phyloP scores from a whole-genome alignment of 495 filamentous ascomycete species.

The Parathielavia hyrcaniae region DNA sequence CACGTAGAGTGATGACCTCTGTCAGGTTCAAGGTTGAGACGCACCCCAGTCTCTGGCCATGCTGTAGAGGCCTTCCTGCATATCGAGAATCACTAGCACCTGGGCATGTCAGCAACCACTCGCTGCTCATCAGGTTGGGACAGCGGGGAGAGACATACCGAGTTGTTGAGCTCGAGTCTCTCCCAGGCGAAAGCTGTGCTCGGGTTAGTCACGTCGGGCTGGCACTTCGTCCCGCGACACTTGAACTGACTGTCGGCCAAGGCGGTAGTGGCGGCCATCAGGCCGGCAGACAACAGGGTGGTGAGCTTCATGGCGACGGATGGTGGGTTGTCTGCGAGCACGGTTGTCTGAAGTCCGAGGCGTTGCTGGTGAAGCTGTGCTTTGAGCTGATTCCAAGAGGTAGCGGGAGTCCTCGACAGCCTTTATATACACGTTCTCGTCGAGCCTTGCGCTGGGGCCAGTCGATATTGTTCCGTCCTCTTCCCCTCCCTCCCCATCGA shows the following conservation, averaged over 20 bases:
- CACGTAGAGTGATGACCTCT: background rate
- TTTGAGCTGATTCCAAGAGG: background rate
- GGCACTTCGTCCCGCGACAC: background rate
- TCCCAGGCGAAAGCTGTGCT: conserved; percentile 18
- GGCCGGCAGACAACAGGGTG: conserved; percentile 17
- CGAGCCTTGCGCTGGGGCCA: background rate
- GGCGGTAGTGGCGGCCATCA: conserved; percentile 17
- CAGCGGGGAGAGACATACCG: conserved; percentile 9
- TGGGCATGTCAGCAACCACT: conserved; percentile 14
- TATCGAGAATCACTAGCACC: conserved; percentile 63
- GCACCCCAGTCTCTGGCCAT: conserved; percentile 55
- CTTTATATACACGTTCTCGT: conserved; percentile 1
- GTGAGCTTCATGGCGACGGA: conserved; percentile 17
- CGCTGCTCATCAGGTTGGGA: background rate
- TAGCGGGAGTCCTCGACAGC: background rate
- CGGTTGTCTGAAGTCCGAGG: background rate
- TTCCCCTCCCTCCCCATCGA: background rate
- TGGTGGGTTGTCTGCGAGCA: background rate
- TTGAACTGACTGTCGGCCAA: conserved; percentile 18
- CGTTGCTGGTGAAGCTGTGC: conserved; percentile 6
- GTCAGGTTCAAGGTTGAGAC: background rate
- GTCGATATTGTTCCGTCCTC: background rate
- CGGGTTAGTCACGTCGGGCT: background rate
- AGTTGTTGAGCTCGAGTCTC: conserved; percentile 26
- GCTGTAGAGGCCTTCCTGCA: conserved; percentile 63